Conservation (phyloP, 1,284 basidiomycete species). For the Malassezia arunalokei region DNA sequence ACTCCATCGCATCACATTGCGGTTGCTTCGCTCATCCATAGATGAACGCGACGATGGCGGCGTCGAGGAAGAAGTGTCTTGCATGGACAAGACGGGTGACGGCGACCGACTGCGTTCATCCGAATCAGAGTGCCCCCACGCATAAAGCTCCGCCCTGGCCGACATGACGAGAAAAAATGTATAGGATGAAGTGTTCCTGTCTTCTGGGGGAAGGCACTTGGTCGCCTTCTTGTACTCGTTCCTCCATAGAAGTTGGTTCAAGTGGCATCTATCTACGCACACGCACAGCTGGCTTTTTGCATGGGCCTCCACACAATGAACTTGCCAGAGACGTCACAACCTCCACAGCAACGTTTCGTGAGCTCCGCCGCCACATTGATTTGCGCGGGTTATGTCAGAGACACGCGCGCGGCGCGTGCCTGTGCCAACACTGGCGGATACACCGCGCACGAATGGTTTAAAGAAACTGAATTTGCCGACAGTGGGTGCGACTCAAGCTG, state of each 20-base stretch:
- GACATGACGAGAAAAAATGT: neutral
- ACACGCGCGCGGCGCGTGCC: neutral
- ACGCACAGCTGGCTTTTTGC: neutral
- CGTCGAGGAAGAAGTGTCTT: neutral
- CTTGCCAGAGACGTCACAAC: too few relatives aligned
- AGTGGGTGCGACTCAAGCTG: conserved; percentile 30
- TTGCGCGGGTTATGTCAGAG: neutral
- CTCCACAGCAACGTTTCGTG: too few relatives aligned
- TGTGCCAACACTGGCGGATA: neutral
- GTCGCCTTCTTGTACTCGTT: neutral
- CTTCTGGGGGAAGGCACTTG: neutral
- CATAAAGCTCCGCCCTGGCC: neutral
- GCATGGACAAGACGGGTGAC: conserved; percentile 1
- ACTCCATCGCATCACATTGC: conserved; percentile 1
- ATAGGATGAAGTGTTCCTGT: neutral
- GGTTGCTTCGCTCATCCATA: neutral
- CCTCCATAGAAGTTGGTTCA: conserved; percentile 5
- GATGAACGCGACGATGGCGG: neutral
- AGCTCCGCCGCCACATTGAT: neutral
- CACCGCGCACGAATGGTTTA: conserved; percentile 13
- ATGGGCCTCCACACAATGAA: neutral
- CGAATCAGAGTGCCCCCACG: neutral
- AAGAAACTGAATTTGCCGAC: conserved; percentile 33
- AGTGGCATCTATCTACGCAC: neutral
- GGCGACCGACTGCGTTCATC: conserved; percentile 1